These are phyloP conservation scores for Colletotrichum plurivorum DNA, from an alignment of 2,329 filamentous ascomycete species.

Conservation along the genomic window DNA sequence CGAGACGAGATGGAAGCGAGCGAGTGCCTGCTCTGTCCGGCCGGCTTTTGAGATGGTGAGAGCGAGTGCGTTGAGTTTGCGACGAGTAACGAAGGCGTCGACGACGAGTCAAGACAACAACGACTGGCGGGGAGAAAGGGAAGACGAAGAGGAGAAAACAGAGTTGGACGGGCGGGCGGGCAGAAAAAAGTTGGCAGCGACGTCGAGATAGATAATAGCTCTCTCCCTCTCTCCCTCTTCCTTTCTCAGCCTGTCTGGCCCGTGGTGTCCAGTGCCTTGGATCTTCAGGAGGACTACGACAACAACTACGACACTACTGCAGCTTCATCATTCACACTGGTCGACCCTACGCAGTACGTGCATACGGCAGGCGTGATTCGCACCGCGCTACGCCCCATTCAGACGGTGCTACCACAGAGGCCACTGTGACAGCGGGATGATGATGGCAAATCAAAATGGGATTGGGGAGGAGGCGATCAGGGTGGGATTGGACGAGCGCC, in stretches of 20 bases:
- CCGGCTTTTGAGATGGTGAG: conserved; percentile 10
- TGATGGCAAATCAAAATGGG: conserved; percentile 20
- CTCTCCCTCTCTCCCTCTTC: not conserved
- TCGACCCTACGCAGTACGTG: not conserved
- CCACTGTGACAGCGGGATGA: conserved; percentile 25
- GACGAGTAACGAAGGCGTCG: conserved; percentile 9
- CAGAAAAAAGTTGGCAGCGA: conserved; percentile 30
- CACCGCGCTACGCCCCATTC: not conserved
- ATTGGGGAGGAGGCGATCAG: conserved; percentile 12
- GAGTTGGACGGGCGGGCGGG: not conserved
- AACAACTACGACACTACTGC: conserved; percentile 1
- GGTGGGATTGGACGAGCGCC: conserved; percentile 3
- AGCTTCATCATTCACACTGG: not conserved
- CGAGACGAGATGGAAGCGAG: conserved; percentile 20
- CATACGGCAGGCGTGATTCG: too few relatives aligned
- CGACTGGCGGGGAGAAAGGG: not conserved
- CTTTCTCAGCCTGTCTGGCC: too few relatives aligned
- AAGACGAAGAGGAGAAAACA: not conserved
- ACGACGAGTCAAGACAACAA: conserved; percentile 21
- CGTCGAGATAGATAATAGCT: conserved; percentile 19
- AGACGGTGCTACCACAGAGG: conserved; percentile 4
- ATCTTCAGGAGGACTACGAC: conserved; percentile 23
- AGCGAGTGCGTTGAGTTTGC: conserved; percentile 18
- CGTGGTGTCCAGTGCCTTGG: conserved; percentile 7
- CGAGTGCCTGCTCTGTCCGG: conserved; percentile 15